phyloP scores from a whole-genome alignment of 768 basidiomycete genomes.

The Auriculariales sp. region DNA sequence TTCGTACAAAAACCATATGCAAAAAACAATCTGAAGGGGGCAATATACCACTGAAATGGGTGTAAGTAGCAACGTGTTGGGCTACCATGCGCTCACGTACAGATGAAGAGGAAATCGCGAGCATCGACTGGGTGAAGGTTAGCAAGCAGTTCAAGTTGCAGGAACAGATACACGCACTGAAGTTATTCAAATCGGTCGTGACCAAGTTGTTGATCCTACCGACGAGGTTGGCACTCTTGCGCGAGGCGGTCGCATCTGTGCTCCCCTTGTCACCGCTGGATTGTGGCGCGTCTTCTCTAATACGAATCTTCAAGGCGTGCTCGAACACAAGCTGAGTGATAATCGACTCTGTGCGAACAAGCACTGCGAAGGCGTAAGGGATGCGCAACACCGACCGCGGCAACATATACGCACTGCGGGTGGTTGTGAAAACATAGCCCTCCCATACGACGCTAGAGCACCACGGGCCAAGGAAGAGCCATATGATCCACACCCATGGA shows the following conservation, averaged over 20 bases:
- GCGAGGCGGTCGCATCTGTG: not conserved
- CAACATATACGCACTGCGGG: no score
- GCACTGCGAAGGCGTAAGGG: no score
- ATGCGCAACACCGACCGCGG: no score
- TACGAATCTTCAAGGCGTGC: slow-evolving; percentile 21
- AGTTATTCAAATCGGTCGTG: slow-evolving; percentile 21
- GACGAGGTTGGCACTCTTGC: slow-evolving; percentile 13
- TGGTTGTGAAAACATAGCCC: slow-evolving; percentile 10
- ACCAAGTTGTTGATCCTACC: slow-evolving; percentile 26
- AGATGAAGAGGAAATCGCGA: slow-evolving; percentile 18
- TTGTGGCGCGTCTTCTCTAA: slow-evolving; percentile 17
- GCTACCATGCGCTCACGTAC: slow-evolving; percentile 4
- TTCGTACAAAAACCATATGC: slow-evolving; percentile 18
- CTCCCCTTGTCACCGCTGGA: no score
- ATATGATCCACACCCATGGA: slow-evolving; percentile 30
- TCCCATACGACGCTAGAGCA: slow-evolving; percentile 14
- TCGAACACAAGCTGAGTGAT: slow-evolving; percentile 24
- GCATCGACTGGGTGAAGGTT: no score
- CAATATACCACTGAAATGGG: not conserved
- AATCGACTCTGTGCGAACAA: slow-evolving; percentile 21
- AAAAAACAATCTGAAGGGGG: slow-evolving; percentile 16
- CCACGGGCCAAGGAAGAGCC: slow-evolving; percentile 11
- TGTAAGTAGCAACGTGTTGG: not conserved
- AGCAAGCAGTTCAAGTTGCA: no score
- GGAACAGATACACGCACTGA: no score